These are phyloP conservation scores for Funneliformis caledonium DNA, from an alignment of 371 early-diverging fungal species.

Conservation along the genomic window DNA sequence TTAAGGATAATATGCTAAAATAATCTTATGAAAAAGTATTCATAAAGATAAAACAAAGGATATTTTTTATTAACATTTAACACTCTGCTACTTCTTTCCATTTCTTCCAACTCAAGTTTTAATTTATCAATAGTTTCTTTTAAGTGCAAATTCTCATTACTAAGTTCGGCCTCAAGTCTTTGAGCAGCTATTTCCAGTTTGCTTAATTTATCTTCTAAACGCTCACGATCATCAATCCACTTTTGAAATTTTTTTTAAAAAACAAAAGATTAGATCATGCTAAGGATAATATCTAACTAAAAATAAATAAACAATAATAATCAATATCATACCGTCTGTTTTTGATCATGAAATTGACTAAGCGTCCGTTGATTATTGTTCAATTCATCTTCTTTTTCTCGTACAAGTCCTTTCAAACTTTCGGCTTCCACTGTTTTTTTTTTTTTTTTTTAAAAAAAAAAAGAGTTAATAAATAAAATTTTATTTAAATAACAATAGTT, in stretches of 20 bases:
- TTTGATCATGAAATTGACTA: slow-evolving; percentile 39
- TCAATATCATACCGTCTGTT: neutral
- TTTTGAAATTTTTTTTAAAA: neutral
- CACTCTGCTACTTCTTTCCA: neutral
- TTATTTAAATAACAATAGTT: neutral
- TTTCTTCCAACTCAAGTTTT: slow-evolving; percentile 53
- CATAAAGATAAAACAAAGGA: neutral
- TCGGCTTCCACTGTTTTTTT: too few relatives aligned
- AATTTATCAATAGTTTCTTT: slow-evolving; percentile 57
- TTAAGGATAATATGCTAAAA: slow-evolving; percentile 5
- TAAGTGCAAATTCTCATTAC: slow-evolving; percentile 55
- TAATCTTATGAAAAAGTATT: neutral
- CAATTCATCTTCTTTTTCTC: slow-evolving; percentile 53
- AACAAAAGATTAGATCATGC: slow-evolving; percentile 29
- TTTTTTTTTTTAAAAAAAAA: slow-evolving; percentile 42
- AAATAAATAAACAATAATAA: neutral
- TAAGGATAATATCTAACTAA: neutral
- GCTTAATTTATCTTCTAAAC: slow-evolving; percentile 49
- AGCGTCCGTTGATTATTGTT: slow-evolving; percentile 49
- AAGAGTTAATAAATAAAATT: neutral
- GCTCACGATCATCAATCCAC: slow-evolving; percentile 52
- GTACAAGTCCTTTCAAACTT: slow-evolving; percentile 52
- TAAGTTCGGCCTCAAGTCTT: slow-evolving; percentile 53
- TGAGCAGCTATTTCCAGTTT: slow-evolving; percentile 53
- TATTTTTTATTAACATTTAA: slow-evolving; percentile 2